Conservation (phyloP, 768 basidiomycete species). For the Podaxis rugospora region DNA sequence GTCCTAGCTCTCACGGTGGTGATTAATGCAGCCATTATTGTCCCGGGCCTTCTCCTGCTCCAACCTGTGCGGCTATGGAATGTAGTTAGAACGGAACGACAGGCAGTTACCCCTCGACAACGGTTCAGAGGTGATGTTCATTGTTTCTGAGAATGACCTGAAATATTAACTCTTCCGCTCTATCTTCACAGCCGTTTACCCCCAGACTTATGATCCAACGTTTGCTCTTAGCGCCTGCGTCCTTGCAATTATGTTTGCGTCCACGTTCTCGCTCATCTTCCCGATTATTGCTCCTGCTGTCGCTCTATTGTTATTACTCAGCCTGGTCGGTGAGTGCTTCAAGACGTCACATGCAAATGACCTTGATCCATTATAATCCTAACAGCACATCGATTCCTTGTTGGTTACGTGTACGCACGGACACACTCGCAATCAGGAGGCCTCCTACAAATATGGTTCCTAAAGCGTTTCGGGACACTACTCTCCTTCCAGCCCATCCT, state of each 20-base stretch:
- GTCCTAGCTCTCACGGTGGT: conserved; percentile 54
- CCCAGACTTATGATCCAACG: conserved; percentile 64
- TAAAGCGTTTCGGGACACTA: conserved; percentile 69
- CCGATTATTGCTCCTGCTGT: conserved; percentile 74
- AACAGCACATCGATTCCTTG: conserved; percentile 73
- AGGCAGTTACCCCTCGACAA: conserved; percentile 72
- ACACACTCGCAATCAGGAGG: conserved; percentile 75
- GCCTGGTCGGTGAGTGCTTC: conserved; percentile 52
- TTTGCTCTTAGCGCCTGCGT: conserved; percentile 64
- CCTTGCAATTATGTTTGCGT: conserved; percentile 67
- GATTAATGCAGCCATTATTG: conserved; percentile 61
- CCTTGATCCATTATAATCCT: neutral
- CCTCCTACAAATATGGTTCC: conserved; percentile 67
- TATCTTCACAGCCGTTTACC: conserved; percentile 52
- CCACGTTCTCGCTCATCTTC: conserved; percentile 70
- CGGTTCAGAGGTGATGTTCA: conserved; percentile 62
- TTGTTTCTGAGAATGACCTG: conserved; percentile 1
- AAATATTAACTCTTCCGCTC: conserved; percentile 8
- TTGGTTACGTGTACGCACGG: conserved; percentile 74
- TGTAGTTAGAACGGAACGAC: conserved; percentile 49
- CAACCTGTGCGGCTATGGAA: conserved; percentile 63
- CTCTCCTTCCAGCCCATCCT: conserved; percentile 71
- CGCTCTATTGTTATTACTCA: conserved; percentile 57
- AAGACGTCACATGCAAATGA: neutral
- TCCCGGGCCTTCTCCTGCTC: conserved; percentile 69